phyloP scores from a whole-genome alignment of 2,329 filamentous ascomycete species.

The Ophiostoma sp. region DNA sequence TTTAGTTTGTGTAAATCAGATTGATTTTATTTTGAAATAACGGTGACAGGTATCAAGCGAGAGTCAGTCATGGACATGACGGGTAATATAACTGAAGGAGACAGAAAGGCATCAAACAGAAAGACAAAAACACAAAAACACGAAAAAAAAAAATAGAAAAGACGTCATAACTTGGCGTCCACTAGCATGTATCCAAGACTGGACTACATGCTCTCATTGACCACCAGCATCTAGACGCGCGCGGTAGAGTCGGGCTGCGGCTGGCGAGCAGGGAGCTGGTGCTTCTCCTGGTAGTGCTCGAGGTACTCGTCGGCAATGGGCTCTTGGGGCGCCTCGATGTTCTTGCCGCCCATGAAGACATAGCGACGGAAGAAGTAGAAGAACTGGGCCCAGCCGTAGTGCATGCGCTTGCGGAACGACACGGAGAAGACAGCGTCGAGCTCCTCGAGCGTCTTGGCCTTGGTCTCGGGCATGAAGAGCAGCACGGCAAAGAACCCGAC shows the following conservation, averaged over 20 bases:
- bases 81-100: not conserved
- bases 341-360: slow-evolving; percentile 21
- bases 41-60: slow-evolving; percentile 6
- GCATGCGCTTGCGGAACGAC: slow-evolving; percentile 26
- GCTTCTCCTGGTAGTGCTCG: slow-evolving; percentile 13
- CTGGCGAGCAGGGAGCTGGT: not conserved
- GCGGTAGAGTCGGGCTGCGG: slow-evolving; percentile 20
- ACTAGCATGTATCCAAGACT: too few species aligned
- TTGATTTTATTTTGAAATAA: not conserved
- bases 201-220: too few species aligned
- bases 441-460: slow-evolving; percentile 38
- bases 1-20: not conserved
- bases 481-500: slow-evolving; percentile 41
- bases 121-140: not conserved
- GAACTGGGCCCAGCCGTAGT: slow-evolving; percentile 27
- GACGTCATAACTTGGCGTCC: too few species aligned
- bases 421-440: slow-evolving; percentile 36
- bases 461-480: slow-evolving; percentile 38
- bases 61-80: not conserved
- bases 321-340: slow-evolving; percentile 15
- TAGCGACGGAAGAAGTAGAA: slow-evolving; percentile 26
- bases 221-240: slow-evolving; percentile 14
- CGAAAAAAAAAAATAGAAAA: not conserved
- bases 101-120: not conserved
- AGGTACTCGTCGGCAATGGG: slow-evolving; percentile 20